These are phyloP conservation scores for Amphibolis antarctica DNA, from an alignment of 106 monocot genomes.

Conservation along the genomic window DNA sequence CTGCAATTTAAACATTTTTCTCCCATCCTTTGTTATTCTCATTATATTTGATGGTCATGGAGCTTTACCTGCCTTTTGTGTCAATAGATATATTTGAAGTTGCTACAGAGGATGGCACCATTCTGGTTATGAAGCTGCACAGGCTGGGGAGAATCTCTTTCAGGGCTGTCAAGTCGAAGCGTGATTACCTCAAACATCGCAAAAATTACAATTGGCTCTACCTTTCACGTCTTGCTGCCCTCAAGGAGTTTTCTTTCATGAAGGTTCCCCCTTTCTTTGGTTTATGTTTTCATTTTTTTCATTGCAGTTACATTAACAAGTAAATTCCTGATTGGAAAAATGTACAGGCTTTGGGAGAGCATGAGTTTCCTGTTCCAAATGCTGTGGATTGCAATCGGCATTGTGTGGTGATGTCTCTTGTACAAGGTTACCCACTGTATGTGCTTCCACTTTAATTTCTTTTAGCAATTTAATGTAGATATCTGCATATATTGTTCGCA, in stretches of 20 bases:
- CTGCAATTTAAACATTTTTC: neutral
- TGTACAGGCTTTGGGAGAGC: constrained; percentile 74
- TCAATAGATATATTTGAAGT: constrained; percentile 91
- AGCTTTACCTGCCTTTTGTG: neutral
- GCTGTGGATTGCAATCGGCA: constrained; percentile 94
- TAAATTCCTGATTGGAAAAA: neutral
- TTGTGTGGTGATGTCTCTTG: constrained; percentile 92
- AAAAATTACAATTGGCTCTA: constrained; percentile 91
- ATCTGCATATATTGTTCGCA: neutral
- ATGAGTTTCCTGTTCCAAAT: constrained; percentile 89
- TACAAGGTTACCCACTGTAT: constrained; percentile 95
- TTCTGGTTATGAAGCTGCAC: constrained; percentile 94
- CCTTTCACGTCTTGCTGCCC: constrained; percentile 86
- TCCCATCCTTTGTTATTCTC: neutral
- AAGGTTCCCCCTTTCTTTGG: constrained; percentile 39
- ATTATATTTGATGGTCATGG: neutral
- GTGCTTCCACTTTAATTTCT: constrained; percentile 7
- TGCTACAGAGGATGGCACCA: constrained; percentile 78
- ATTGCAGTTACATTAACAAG: neutral
- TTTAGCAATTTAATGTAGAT: neutral
- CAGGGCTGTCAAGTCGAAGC: constrained; percentile 90
- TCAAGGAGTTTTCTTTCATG: constrained; percentile 98
- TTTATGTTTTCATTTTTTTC: neutral
- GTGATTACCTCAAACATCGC: constrained; percentile 79
- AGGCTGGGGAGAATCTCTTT: constrained; percentile 90